Conservation (phyloP, 78 protist genomes). For the Dictyostelium capitatum region DNA sequence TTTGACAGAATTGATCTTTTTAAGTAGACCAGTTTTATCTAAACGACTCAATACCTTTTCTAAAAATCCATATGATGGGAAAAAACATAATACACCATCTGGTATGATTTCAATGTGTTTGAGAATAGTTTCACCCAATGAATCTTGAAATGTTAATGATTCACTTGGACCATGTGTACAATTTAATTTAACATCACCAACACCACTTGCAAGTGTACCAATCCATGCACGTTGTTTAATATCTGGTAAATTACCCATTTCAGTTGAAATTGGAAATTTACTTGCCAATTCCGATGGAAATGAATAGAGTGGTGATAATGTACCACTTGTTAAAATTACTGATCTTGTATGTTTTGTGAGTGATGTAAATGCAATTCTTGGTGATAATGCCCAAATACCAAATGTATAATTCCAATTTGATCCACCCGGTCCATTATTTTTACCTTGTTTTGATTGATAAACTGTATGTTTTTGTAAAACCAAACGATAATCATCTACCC, state of each 20-base stretch:
- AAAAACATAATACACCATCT: conserved; percentile 97
- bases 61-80: conserved; percentile 94
- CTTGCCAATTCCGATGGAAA: conserved; percentile 85
- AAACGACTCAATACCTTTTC: conserved; percentile 49
- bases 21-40: conserved; percentile 38
- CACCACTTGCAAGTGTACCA: conserved; percentile 72
- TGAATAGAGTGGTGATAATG: conserved; percentile 96
- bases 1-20: not conserved
- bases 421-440: not conserved
- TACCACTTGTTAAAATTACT: conserved; percentile 97
- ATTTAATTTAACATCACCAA: conserved; percentile 39
- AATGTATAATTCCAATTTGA: conserved; percentile 5
- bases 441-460: not conserved
- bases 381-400: conserved; percentile 64
- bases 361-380: conserved; percentile 56
- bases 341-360: not conserved
- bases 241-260: conserved; percentile 73
- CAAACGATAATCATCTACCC: conserved; percentile 6
- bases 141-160: conserved; percentile 64
- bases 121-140: conserved; percentile 90
- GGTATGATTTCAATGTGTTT: conserved; percentile 91
- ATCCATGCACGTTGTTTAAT: conserved; percentile 81
- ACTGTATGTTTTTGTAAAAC: conserved; percentile 16
- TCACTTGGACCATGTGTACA: conserved; percentile 69
- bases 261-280: conserved; percentile 36